These are phyloP conservation scores for Akebia trifoliata DNA, from an alignment of 164 flowering plant species.

Conservation along the genomic window DNA sequence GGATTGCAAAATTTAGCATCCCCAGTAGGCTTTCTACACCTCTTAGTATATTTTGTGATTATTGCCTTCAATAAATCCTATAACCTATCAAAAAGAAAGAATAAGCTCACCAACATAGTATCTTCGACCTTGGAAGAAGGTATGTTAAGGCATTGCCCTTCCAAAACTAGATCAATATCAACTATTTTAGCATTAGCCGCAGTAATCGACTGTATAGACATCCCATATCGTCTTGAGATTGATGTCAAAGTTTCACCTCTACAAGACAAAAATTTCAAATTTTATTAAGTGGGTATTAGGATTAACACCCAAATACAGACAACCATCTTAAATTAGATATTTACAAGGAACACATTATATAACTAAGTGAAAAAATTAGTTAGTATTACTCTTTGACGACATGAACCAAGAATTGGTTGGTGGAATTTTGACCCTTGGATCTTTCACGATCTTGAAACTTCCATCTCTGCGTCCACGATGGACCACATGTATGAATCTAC, in stretches of 20 bases:
- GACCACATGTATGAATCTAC: neutral
- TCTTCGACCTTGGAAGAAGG: conserved; percentile 19
- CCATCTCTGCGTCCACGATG: conserved; percentile 27
- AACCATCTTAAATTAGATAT: neutral
- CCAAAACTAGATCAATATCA: conserved; percentile 31
- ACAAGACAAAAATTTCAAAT: conserved; percentile 9
- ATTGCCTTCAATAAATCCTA: no score
- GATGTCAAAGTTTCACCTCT: conserved; percentile 47
- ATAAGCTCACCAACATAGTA: conserved; percentile 24
- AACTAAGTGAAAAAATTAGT: no score
- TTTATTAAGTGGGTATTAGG: neutral
- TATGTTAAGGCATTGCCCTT: conserved; percentile 34
- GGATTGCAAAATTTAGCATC: no score
- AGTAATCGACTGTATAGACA: conserved; percentile 29
- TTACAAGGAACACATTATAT: neutral
- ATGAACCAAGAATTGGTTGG: conserved; percentile 28
- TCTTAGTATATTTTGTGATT: no score
- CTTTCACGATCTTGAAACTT: conserved; percentile 24
- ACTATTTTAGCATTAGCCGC: conserved; percentile 27
- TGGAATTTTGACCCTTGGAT: conserved; percentile 17
- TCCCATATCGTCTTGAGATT: conserved; percentile 33
- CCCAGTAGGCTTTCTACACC: no score
- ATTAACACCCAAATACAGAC: neutral
- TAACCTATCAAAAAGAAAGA: neutral
- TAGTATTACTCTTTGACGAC: conserved; percentile 34